Conservation (phyloP, 106 monocot genomes). For the Apostasia ramifera region DNA sequence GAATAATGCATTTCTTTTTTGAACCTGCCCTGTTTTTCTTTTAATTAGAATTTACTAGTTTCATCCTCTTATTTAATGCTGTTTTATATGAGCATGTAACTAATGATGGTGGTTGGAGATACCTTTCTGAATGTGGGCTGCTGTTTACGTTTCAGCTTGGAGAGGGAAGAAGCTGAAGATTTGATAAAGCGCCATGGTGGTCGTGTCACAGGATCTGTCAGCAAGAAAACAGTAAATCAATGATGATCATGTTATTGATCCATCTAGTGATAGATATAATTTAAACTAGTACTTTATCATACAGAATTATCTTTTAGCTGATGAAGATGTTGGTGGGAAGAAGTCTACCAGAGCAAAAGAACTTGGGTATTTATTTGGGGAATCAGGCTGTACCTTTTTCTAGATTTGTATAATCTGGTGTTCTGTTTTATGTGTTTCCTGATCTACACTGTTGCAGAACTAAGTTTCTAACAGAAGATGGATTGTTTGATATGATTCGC, state of each 20-base stretch:
- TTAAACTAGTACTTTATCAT: slow-evolving; percentile 5
- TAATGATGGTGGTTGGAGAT: not conserved
- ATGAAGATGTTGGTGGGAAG: slow-evolving; percentile 96
- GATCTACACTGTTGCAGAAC: slow-evolving; percentile 33
- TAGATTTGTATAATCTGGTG: slow-evolving; percentile 1
- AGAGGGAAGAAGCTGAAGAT: slow-evolving; percentile 97
- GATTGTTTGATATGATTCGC: slow-evolving; percentile 87
- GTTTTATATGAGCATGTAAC: not conserved
- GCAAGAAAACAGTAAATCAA: slow-evolving; percentile 81
- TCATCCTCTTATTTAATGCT: not conserved
- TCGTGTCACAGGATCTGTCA: slow-evolving; percentile 85
- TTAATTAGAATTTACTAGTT: not conserved
- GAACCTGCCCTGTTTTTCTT: not conserved
- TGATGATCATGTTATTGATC: not conserved
- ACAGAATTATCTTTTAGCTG: slow-evolving; percentile 86
- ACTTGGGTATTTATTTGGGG: slow-evolving; percentile 40
- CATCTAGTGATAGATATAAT: not conserved
- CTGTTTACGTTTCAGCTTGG: slow-evolving; percentile 55
- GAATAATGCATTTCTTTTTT: not conserved
- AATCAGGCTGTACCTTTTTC: too few relatives aligned
- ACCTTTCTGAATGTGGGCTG: not conserved
- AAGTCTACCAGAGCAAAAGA: slow-evolving; percentile 90
- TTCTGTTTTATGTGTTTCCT: not conserved
- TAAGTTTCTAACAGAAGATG: slow-evolving; percentile 87
- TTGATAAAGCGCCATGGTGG: slow-evolving; percentile 94